phyloP scores from a whole-genome alignment of 805 yeast species.

The Yamadazyma sp. region DNA sequence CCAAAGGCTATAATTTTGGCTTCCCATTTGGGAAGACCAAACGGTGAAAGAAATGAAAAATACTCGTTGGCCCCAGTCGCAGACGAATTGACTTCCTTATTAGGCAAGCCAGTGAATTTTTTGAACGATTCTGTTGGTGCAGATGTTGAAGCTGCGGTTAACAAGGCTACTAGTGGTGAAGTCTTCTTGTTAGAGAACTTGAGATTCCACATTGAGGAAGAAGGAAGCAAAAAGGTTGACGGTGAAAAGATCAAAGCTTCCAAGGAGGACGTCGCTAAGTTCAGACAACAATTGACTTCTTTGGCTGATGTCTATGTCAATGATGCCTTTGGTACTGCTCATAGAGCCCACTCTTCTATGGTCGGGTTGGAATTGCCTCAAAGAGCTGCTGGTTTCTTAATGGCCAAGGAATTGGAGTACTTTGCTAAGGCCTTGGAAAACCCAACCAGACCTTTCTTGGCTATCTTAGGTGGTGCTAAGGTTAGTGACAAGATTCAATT shows the following conservation, averaged over 20 bases:
- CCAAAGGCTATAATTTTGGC: conserved; percentile 93
- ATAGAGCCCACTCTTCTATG: conserved; percentile 99
- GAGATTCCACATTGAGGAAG: conserved; percentile 98
- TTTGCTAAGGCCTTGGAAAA: conserved; percentile 98
- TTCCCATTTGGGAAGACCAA: conserved; percentile 99
- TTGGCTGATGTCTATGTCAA: conserved; percentile 96
- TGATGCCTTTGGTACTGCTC: conserved; percentile 99
- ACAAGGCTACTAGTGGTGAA: conserved; percentile 72
- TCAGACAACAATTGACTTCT: conserved; percentile 87
- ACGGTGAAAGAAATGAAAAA: conserved; percentile 84
- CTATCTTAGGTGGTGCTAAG: conserved; percentile 99
- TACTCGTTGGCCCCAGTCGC: conserved; percentile 94
- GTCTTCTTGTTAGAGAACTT: conserved; percentile 93
- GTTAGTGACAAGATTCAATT: conserved; percentile 98
- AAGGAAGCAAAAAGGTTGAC: conserved; percentile 80
- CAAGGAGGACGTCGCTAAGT: conserved; percentile 74
- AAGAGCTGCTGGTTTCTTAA: conserved; percentile 98
- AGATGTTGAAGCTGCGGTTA: conserved; percentile 80
- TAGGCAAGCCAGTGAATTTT: conserved; percentile 72
- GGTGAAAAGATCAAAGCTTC: conserved; percentile 95
- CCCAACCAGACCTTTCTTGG: conserved; percentile 98
- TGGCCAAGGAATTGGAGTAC: conserved; percentile 95
- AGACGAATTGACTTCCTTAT: conserved; percentile 76
- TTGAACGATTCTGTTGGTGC: conserved; percentile 89
- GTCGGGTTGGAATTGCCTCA: conserved; percentile 95